Evolutionary conservation across 345 rosid species (phyloP).

Genomic region (Melaleuca alternifolia): DNA sequence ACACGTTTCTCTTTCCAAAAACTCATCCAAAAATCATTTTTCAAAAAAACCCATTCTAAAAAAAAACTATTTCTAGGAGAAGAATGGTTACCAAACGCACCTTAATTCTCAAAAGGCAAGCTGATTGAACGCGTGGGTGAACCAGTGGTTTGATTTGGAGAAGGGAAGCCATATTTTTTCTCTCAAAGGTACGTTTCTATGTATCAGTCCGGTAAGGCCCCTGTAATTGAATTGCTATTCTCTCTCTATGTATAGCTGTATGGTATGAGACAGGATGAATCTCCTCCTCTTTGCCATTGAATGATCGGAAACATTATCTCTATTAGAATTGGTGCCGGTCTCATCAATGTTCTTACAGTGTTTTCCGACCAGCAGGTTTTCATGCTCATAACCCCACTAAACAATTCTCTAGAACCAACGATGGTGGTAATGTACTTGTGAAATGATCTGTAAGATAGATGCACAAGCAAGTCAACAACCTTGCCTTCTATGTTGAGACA

Average conservation of each 20-base stretch:
- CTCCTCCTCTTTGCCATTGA: not conserved
- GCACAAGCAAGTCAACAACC: not conserved
- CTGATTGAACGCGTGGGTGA: constrained; percentile 17
- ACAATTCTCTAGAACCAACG: not conserved
- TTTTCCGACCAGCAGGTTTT: not conserved
- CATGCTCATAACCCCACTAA: not conserved
- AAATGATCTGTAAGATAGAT: not conserved
- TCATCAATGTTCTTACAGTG: not conserved
- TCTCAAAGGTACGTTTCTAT: not conserved
- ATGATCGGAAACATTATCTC: not conserved
- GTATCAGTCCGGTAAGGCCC: not conserved
- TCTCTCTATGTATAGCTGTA: not conserved
- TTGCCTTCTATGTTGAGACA: not conserved
- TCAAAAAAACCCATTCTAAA: too few species aligned
- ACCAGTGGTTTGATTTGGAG: not conserved
- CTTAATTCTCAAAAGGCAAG: constrained; percentile 15
- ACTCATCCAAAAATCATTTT: too few species aligned
- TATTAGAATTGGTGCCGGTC: not conserved
- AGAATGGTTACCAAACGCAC: too few species aligned
- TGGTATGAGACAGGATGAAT: not conserved
- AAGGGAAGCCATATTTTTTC: not conserved
- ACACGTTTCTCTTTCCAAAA: too few species aligned
- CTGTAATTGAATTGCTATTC: not conserved
- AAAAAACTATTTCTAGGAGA: too few species aligned
- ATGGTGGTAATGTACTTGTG: not conserved